Conservation (phyloP, 208 protist genomes). For the Spongospora subterranea region DNA sequence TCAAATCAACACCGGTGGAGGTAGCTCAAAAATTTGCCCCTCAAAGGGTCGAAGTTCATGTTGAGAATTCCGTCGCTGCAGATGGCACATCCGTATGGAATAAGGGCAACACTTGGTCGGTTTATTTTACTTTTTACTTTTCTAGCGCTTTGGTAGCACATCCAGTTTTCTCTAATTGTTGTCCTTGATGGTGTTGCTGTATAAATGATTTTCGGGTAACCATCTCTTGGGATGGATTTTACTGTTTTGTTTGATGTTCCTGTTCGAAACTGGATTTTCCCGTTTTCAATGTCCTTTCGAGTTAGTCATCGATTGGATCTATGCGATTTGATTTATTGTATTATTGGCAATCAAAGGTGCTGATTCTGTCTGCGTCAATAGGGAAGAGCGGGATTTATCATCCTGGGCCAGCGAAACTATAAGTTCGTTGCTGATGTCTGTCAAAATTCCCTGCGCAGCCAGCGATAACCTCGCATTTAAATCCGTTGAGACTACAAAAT, state of each 20-base stretch:
- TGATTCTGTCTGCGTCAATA: neutral
- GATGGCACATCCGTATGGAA: slow-evolving; percentile 36
- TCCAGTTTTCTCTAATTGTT: too few species aligned
- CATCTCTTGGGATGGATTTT: too few species aligned
- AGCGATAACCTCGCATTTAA: neutral
- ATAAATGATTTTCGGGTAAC: too few species aligned
- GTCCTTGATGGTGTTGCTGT: too few species aligned
- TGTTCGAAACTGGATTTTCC: too few species aligned
- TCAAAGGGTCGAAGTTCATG: neutral
- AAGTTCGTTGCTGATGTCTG: neutral
- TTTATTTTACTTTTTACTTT: neutral
- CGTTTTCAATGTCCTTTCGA: too few species aligned
- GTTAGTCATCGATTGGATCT: too few species aligned
- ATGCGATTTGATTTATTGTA: too few species aligned
- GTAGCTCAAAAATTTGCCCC: neutral
- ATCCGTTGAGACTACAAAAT: slow-evolving; percentile 19
- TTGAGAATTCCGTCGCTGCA: neutral
- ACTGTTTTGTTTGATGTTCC: too few species aligned
- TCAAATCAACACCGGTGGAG: slow-evolving; percentile 31
- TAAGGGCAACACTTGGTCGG: neutral
- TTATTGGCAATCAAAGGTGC: too few species aligned
- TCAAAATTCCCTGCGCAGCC: neutral
- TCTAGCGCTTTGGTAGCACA: too few species aligned
- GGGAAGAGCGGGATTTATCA: slow-evolving; percentile 34
- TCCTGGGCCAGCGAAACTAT: slow-evolving; percentile 14